These are phyloP conservation scores for Claviceps arundinis DNA, from an alignment of 2,329 filamentous ascomycete species.

Conservation along the genomic window DNA sequence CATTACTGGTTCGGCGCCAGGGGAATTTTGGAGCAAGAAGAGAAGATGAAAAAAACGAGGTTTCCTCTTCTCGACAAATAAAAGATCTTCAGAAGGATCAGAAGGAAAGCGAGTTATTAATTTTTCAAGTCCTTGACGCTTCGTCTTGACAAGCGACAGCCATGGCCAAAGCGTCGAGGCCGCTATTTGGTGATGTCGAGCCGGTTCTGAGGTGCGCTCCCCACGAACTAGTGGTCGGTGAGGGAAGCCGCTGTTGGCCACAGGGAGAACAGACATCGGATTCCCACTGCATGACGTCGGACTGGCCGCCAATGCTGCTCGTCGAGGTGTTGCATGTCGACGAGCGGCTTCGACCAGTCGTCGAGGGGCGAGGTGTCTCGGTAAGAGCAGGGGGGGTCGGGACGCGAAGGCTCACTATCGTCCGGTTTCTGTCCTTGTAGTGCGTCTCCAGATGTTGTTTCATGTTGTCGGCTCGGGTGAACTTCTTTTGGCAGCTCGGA, in stretches of 20 bases:
- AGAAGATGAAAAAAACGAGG: background rate
- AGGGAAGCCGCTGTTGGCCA: constrained; percentile 26
- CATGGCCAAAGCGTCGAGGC: constrained; percentile 41
- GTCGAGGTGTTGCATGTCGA: constrained; percentile 9
- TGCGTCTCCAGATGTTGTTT: constrained; percentile 73
- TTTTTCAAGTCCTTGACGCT: constrained; percentile 7
- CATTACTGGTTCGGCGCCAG: background rate
- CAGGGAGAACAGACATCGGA: constrained; percentile 14
- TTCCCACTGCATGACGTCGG: constrained; percentile 24
- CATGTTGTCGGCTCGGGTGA: constrained; percentile 77
- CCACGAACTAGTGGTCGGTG: constrained; percentile 28
- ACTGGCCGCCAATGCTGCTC: constrained; percentile 8
- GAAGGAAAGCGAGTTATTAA: too few relatives aligned
- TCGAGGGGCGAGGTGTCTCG: constrained; percentile 20
- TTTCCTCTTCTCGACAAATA: background rate
- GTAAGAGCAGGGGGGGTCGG: constrained; percentile 19
- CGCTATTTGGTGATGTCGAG: constrained; percentile 33
- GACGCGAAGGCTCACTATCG: constrained; percentile 22
- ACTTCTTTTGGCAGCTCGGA: constrained; percentile 62
- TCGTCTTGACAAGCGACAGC: constrained; percentile 40
- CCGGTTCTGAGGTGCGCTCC: constrained; percentile 31
- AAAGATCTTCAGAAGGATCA: background rate
- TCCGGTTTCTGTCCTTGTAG: constrained; percentile 46
- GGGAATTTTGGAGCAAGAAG: too few relatives aligned
- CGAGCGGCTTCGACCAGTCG: constrained; percentile 18